Conservation (phyloP, 2,329 filamentous ascomycete genomes). For the Aspergillus fijiensis region DNA sequence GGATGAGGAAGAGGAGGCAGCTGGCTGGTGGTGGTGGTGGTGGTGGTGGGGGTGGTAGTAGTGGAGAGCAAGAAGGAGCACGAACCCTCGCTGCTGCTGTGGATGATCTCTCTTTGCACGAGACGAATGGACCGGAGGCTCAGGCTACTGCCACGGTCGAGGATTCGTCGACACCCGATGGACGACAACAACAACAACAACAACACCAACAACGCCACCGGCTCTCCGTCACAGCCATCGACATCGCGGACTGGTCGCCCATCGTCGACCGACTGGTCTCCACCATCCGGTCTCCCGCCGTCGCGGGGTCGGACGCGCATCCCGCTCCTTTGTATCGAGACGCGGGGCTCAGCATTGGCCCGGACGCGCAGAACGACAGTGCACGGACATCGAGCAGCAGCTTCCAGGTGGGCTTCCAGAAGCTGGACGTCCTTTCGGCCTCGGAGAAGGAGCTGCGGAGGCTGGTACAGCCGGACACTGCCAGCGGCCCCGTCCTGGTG, state of each 20-base stretch:
- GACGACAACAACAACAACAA: neutral
- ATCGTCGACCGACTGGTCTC: conserved; percentile 61
- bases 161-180: neutral
- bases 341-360: conserved; percentile 5
- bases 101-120: conserved; percentile 7
- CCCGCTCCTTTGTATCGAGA: conserved; percentile 28
- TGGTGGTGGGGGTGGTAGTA: too few species aligned
- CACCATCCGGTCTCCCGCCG: conserved; percentile 48
- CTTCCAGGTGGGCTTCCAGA: conserved; percentile 45
- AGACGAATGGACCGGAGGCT: neutral
- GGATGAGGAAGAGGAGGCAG: too few species aligned
- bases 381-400: neutral
- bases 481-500: conserved; percentile 54
- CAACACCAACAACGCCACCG: neutral
- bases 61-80: neutral
- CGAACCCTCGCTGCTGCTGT: conserved; percentile 15
- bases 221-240: conserved; percentile 64
- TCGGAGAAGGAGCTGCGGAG: conserved; percentile 40
- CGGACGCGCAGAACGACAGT: neutral
- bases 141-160: neutral
- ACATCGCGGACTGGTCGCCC: conserved; percentile 74
- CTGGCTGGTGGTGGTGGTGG: too few species aligned
- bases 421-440: conserved; percentile 52
- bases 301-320: conserved; percentile 29
- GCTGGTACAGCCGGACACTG: conserved; percentile 23